phyloP scores from a whole-genome alignment of 805 yeast genomes.

The Candida qinlingensis region DNA sequence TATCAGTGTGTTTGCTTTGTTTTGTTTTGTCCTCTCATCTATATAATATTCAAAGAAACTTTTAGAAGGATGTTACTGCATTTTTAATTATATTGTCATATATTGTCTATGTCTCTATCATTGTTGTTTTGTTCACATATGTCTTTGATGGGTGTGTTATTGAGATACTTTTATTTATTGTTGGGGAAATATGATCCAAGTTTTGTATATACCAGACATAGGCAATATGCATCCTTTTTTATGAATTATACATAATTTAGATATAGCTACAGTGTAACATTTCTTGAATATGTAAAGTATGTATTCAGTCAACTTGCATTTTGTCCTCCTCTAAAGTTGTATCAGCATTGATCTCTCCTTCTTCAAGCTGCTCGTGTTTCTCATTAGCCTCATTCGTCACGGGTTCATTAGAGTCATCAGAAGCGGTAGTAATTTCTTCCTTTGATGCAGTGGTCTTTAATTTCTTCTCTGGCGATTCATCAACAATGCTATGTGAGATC shows the following conservation, averaged over 20 bases:
- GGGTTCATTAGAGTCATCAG: too few relatives aligned
- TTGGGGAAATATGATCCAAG: background rate
- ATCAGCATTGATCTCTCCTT: constrained; percentile 14
- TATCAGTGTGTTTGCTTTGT: too few relatives aligned
- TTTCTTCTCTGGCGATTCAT: constrained; percentile 21
- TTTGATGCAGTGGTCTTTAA: constrained; percentile 6
- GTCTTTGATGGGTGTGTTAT: too few relatives aligned
- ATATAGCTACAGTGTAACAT: background rate
- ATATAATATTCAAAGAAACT: too few relatives aligned
- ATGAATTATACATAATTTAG: background rate
- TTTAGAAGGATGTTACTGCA: too few relatives aligned
- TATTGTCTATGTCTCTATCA: too few relatives aligned
- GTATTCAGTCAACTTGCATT: constrained; percentile 18
- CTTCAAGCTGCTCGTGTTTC: constrained; percentile 18
- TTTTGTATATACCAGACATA: constrained; percentile 1
- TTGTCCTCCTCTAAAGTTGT: constrained; percentile 20
- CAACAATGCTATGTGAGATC: background rate
- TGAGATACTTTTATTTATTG: background rate
- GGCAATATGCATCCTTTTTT: constrained; percentile 2
- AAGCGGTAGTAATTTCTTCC: background rate
- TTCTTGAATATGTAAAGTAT: too few relatives aligned
- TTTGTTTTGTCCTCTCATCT: too few relatives aligned
- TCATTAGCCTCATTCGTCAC: constrained; percentile 24
- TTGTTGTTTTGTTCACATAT: background rate
- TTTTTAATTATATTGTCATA: too few relatives aligned